Evolutionary conservation across 2,329 filamentous ascomycete genomes (phyloP).

Genomic region (Rhinocladiella similis): DNA sequence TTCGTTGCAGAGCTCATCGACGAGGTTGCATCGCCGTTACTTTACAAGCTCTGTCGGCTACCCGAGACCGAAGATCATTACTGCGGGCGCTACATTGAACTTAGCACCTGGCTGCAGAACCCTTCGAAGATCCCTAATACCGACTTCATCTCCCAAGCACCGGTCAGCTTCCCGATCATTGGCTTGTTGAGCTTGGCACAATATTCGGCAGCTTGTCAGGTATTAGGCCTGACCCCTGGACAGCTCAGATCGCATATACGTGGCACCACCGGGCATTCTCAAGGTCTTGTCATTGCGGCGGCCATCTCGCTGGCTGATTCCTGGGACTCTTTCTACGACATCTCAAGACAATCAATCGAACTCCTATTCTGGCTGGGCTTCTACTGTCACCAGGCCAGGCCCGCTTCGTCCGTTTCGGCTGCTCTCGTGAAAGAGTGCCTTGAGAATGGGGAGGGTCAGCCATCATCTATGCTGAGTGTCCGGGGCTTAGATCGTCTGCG

Average conservation of each 20-base stretch:
- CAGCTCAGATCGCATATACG: slow-evolving; percentile 79
- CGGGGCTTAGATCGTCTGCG: slow-evolving; percentile 84
- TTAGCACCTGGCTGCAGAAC: slow-evolving; percentile 89
- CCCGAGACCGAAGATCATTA: slow-evolving; percentile 91
- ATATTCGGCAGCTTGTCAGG: slow-evolving; percentile 91
- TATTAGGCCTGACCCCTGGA: slow-evolving; percentile 84
- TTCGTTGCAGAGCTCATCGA: slow-evolving; percentile 85
- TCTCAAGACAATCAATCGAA: slow-evolving; percentile 76
- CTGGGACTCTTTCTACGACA: slow-evolving; percentile 87
- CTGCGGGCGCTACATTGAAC: slow-evolving; percentile 81
- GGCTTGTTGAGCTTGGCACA: slow-evolving; percentile 94
- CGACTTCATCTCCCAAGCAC: slow-evolving; percentile 91
- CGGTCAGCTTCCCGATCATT: slow-evolving; percentile 93
- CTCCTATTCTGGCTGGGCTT: slow-evolving; percentile 99
- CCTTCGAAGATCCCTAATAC: slow-evolving; percentile 87
- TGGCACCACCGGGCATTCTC: slow-evolving; percentile 93
- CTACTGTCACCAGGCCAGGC: slow-evolving; percentile 95
- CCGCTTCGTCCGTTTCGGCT: slow-evolving; percentile 88
- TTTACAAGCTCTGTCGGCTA: slow-evolving; percentile 82
- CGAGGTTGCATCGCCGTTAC: slow-evolving; percentile 71
- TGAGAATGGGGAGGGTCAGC: slow-evolving; percentile 87
- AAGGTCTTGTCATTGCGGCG: slow-evolving; percentile 91
- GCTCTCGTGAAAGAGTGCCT: slow-evolving; percentile 87
- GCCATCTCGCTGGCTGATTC: slow-evolving; percentile 85
- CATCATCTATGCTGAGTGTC: slow-evolving; percentile 97